Base-by-base conservation (phyloP, 805 yeast genomes). In the Peterozyma toletana region DNA sequence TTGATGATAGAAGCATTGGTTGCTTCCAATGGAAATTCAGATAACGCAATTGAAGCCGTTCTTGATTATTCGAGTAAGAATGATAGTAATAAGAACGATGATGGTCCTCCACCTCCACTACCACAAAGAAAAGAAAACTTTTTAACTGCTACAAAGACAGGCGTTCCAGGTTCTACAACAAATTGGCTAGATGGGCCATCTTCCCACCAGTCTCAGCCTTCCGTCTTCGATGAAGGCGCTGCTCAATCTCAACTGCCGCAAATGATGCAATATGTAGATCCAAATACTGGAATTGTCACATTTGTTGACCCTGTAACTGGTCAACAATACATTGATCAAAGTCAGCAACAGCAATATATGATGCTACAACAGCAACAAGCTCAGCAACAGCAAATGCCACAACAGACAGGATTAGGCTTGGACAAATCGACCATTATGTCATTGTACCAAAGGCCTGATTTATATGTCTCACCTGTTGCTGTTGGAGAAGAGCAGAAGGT, bases 231-330 rank as follows among this genome's bases (percentile, higher is more conserved):
- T 50, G 48, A 42, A 50, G 50, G 42, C 38, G 44, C 45, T 47
- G 44, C 43, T 53, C 56, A 46, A 51, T 53, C 31, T 63, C 63
- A 29, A 66, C 50, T 7, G 58, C 55, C 41, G 58, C 59, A 78
- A 70, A 60, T 83, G 64, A 53, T 39, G 30, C 91, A 83, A 54
- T 84, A 79, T 56, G 70, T 82, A 16, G 90, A 84, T 52, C 88
- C 89, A 2, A 65, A 73, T 7, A 81, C 88, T 0, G 90, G 91
- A 11, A 73, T 77, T 39, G 61, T 82, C 3, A 71, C 75, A 31
- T 84, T 83, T 52, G 75, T 83, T 33, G 90, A 84, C 53, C 72
- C 80, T 10, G 27, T 15, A 4, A 78, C 74, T 38, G 83, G 83
- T 2, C 88, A 83, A 53, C 85, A 82, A 53, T 75, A 73, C 49